These are phyloP conservation scores for Hibiscus mutabilis DNA, from an alignment of 345 rosid genomes.

Conservation along the genomic window DNA sequence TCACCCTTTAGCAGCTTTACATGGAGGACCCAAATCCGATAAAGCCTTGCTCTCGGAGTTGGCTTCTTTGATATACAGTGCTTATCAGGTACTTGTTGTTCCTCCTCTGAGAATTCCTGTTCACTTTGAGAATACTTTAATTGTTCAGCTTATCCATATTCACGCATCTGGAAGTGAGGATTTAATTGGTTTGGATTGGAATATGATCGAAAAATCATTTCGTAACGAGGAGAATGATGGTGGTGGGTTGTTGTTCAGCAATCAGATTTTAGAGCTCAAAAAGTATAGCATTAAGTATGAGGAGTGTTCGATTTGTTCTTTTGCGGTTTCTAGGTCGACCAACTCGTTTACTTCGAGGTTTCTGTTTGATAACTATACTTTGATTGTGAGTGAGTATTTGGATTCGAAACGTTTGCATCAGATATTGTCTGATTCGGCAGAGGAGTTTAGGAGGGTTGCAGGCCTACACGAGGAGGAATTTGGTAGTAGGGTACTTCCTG, in stretches of 20 bases:
- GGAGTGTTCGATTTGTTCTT: conserved; percentile 79
- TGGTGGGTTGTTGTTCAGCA: conserved; percentile 71
- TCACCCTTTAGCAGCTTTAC: conserved; percentile 80
- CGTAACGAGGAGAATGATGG: conserved; percentile 58
- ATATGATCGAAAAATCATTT: conserved; percentile 52
- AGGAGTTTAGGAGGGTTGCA: conserved; percentile 64
- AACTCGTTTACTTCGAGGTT: conserved; percentile 93
- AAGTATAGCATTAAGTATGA: conserved; percentile 47
- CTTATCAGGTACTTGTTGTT: conserved; percentile 86
- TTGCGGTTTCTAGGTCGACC: conserved; percentile 64
- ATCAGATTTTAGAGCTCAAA: conserved; percentile 63
- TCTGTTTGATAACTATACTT: conserved; percentile 86
- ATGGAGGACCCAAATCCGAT: conserved; percentile 80
- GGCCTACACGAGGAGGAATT: conserved; percentile 73
- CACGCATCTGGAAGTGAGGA: conserved; percentile 52
- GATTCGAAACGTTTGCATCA: conserved; percentile 93
- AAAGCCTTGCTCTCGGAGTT: conserved; percentile 72
- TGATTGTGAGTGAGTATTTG: conserved; percentile 94
- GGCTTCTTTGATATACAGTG: conserved; percentile 77
- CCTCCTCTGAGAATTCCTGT: conserved; percentile 91
- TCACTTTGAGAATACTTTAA: conserved; percentile 64
- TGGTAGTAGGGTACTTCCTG: conserved; percentile 71
- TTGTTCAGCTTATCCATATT: conserved; percentile 75
- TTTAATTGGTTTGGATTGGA: conserved; percentile 66
- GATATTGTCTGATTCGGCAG: conserved; percentile 67